Base-by-base conservation (phyloP, 441 rosid species). In the Pelargonium citronellum region DNA sequence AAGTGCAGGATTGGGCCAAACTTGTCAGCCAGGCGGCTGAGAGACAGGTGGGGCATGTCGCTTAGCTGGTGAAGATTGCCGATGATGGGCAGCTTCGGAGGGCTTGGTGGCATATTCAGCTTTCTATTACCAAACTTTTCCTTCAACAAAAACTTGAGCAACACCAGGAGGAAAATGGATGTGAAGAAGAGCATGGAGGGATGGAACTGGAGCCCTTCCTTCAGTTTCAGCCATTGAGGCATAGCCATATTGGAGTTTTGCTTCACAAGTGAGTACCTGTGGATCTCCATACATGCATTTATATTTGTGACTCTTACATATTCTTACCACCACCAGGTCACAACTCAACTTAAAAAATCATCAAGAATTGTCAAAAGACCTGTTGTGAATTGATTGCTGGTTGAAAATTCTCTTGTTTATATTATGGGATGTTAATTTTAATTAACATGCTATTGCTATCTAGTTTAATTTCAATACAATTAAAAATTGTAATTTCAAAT, bases 1-100 rank as follows among this genome's bases (percentile, higher is more conserved):
- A 85, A 68, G 74, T 66, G 75, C 0, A 81, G 30, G 73, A 87
- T 73, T 0, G 89, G 84, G 6, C 92, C 88, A 20, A 74, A 77
- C 63, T 73, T 79, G 34, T 66, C 51, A 0, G 86, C 68, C 0
- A 86, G 80, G 65, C 44, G 13, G 30, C 43, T 67, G 71, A 87
- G 85, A 44, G 82, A 80, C 5, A 76, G 30, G 75, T 86, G 86
- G 22, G 88, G 86, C 61, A 34, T 37, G 47, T 57, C 44, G 3
- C 83, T 79, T 1, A 86, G 78, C 67, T 79, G 88, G 75, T 81
- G 87, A 67, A 87, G 86, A 74, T 86, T 86, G 27, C 92, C 90
- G 2, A 86, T 70, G 75, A 87, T 63, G 1, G 90, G 90, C 13
- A 87, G 72, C 74, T 79, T 80, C 4, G 78, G 49, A 44, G 90